Evolutionary conservation across 306 rosid species (phyloP), one percentile per base, ranked within the genome.

Genomic region (Albizia julibrissin): DNA sequence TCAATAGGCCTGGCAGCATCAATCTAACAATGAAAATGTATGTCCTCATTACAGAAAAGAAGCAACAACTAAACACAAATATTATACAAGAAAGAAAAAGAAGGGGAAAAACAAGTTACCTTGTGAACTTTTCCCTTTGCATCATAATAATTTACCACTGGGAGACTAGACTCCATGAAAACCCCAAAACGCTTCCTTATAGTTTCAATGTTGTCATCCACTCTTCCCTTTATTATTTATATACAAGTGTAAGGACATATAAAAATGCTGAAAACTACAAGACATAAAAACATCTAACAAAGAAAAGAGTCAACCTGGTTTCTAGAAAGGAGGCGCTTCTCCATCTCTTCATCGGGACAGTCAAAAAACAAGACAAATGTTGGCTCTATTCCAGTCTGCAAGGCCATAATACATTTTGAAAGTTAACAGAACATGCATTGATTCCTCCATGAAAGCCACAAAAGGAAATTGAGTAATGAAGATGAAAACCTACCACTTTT

Each of bases 131-230:
- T 96, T 64, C 89, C 93, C 88, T 86, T 94, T 26, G 90, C 85
- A 19, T 88, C 90, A 81, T 93, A 96, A 83, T 93, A 82, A 79
- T 88, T 79, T 81, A 96, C 69, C 86, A 96, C 99, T 18, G 96
- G 98, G 81, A 91, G 93, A 80, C 97, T 96, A 67, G 94, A 96
- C 33, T 96, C 97, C 82, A 90, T 75, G 87, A 93, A 96, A 90
- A 96, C 98, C 84, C 82, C 90, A 80, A 96, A 96, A 59, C 99
- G 86, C 87, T 96, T 96, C 92, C 96, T 92, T 80, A 96, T 93
- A 77, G 98, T 96, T 87, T 96, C 99, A 78, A 90, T 87, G 77
- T 96, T 96, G 87, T 96, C 99, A 82, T 96, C 99, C 76, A 85
- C 98, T 86, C 98, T 91, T 79, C 98, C 99, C 98, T 93, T 76